These are phyloP conservation scores for Rhynchospora pubera DNA, from an alignment of 176 grass and related monocot species.

Conservation along the genomic window DNA sequence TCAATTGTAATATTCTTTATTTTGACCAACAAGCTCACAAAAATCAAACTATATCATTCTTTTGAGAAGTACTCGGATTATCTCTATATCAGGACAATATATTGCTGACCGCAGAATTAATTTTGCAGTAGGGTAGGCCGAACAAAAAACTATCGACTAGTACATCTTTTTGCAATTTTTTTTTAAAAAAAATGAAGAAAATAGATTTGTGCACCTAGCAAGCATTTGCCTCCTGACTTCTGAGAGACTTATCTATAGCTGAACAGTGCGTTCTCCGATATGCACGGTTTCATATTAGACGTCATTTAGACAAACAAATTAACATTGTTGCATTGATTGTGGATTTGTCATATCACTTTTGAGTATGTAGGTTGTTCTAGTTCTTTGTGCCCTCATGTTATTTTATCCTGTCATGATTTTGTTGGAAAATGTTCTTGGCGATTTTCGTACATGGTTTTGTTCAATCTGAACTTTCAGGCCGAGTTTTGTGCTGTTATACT, in stretches of 20 bases:
- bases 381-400: not conserved
- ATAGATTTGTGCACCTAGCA: too few species aligned
- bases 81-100: not conserved
- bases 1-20: too few species aligned
- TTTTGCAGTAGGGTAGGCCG: not conserved
- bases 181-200: too few species aligned
- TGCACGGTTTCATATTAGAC: not conserved
- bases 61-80: not conserved
- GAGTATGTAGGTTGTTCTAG: not conserved
- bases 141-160: not conserved
- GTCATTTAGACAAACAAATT: not conserved
- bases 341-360: constrained; percentile 3
- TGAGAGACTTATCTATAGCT: not conserved
- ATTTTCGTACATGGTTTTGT: not conserved
- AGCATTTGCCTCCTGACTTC: too few species aligned
- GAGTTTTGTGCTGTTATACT: not conserved
- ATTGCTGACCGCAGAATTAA: not conserved
- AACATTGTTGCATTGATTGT: not conserved
- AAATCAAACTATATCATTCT: not conserved
- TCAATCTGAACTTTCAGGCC: not conserved
- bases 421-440: not conserved
- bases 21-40: too few species aligned
- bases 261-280: not conserved
- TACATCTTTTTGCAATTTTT: too few species aligned
- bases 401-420: constrained; percentile 3